Percentiles rank a stretch among this genome's conserved stretches.
Evolutionary conservation across 768 basidiomycete genomes (phyloP).

Genomic region (Kwoniella sp.): DNA sequence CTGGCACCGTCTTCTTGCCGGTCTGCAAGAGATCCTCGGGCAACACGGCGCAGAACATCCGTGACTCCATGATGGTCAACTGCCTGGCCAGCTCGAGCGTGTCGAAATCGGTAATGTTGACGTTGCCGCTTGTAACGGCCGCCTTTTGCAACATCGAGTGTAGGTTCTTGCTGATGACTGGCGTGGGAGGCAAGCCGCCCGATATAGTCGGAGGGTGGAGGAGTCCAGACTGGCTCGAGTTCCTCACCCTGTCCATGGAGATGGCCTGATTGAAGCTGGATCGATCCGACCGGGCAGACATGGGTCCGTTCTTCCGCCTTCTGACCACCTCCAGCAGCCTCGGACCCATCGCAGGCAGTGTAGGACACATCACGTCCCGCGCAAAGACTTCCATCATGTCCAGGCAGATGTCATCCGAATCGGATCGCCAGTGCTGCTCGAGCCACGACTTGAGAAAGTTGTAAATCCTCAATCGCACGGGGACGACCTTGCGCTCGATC

Average conservation of each 20-base stretch:
- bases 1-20: constrained; percentile 64
- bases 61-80: constrained; percentile 87
- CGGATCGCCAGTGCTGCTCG: constrained; percentile 80
- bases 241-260: constrained; percentile 6
- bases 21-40: constrained; percentile 85
- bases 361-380: constrained; percentile 32
- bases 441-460: constrained; percentile 94
- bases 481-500: constrained; percentile 81
- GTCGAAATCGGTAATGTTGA: constrained; percentile 85
- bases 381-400: constrained; percentile 47
- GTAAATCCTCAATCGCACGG: constrained; percentile 82
- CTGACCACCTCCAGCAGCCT: constrained; percentile 48
- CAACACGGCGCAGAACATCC: constrained; percentile 75
- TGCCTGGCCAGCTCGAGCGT: constrained; percentile 87
- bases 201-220: constrained; percentile 10
- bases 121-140: constrained; percentile 53
- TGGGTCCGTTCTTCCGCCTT: constrained; percentile 9
- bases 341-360: constrained; percentile 48
- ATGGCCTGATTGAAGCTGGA: constrained; percentile 4
- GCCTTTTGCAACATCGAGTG: constrained; percentile 64
- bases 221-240: constrained; percentile 6
- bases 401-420: constrained; percentile 63
- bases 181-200: constrained; percentile 69
- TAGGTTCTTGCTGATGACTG: constrained; percentile 75
- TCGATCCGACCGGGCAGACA: constrained; percentile 8